These are phyloP conservation scores for Periconia macrospinosa DNA, from an alignment of 2,329 filamentous ascomycete species.

Conservation along the genomic window DNA sequence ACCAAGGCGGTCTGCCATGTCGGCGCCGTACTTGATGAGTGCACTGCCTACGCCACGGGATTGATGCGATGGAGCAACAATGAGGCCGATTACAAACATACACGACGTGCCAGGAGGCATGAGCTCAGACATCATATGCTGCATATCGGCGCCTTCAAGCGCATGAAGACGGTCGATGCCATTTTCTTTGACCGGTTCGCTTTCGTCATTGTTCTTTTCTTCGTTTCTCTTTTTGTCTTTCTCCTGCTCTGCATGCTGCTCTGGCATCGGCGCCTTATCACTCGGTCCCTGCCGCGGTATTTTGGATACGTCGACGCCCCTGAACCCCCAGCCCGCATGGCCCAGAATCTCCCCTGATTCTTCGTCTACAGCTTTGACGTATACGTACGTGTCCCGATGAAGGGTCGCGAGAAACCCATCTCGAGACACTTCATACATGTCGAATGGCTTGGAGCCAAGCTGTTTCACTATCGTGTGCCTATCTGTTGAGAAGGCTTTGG, in stretches of 20 bases:
- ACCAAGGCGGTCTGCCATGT: constrained; percentile 1
- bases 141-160: constrained; percentile 4
- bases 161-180: not conserved
- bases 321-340: constrained; percentile 4
- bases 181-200: not conserved
- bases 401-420: not conserved
- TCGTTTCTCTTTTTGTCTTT: not conserved
- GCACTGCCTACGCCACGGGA: constrained; percentile 4
- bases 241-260: not conserved
- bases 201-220: not conserved
- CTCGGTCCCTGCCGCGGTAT: not conserved
- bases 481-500: constrained; percentile 2
- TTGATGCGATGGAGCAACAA: not conserved
- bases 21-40: constrained; percentile 1
- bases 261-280: not conserved
- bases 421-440: constrained; percentile 1
- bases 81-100: constrained; percentile 2
- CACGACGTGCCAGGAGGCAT: constrained; percentile 4
- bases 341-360: constrained; percentile 1
- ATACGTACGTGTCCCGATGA: not conserved
- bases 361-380: constrained; percentile 4
- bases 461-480: constrained; percentile 5
- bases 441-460: constrained; percentile 3
- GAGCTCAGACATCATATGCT: not conserved
- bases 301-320: not conserved